A percentile compares a stretch with the other conserved stretches of the same genome.
phyloP scores from a whole-genome alignment of 1,284 basidiomycete genomes.

The Sporisorium iseilematis-ciliati region DNA sequence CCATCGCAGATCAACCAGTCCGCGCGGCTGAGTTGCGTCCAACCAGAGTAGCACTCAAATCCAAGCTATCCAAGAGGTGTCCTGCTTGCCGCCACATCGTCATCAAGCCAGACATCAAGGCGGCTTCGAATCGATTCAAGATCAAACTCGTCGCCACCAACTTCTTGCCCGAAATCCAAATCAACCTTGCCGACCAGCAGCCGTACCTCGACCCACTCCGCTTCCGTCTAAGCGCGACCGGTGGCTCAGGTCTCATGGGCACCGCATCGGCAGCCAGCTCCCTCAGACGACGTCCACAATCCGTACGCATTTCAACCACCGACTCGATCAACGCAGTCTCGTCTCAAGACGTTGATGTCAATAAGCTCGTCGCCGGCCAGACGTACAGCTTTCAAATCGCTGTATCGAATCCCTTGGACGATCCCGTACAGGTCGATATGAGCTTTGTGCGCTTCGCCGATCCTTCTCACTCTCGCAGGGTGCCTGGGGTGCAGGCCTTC shows the following conservation, averaged over 20 bases:
- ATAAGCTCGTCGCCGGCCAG: conserved; percentile 34
- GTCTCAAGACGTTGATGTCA: conserved; percentile 40
- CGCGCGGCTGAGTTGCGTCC: conserved; percentile 79
- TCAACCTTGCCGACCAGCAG: conserved; percentile 41
- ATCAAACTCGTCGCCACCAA: conserved; percentile 95
- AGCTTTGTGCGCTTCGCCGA: conserved; percentile 40
- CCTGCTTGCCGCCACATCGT: conserved; percentile 93
- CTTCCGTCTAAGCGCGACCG: conserved; percentile 2
- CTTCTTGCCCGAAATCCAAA: conserved; percentile 88
- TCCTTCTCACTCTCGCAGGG: neutral
- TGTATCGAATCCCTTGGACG: conserved; percentile 62
- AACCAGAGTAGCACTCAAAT: conserved; percentile 86
- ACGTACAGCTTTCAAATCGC: conserved; percentile 55
- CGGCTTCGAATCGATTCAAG: conserved; percentile 91
- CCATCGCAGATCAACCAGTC: conserved; percentile 72
- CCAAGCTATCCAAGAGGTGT: conserved; percentile 95
- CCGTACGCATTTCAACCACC: conserved; percentile 11
- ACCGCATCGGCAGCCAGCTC: conserved; percentile 10
- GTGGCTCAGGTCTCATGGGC: neutral
- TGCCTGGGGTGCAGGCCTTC: conserved; percentile 12
- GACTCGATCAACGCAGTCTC: conserved; percentile 11
- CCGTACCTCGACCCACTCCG: conserved; percentile 29
- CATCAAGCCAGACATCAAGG: conserved; percentile 97
- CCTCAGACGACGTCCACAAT: conserved; percentile 29
- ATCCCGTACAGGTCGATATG: conserved; percentile 55